These are phyloP conservation scores for Xanthoconium separans DNA, from an alignment of 1,284 basidiomycete genomes.

Conservation along the genomic window DNA sequence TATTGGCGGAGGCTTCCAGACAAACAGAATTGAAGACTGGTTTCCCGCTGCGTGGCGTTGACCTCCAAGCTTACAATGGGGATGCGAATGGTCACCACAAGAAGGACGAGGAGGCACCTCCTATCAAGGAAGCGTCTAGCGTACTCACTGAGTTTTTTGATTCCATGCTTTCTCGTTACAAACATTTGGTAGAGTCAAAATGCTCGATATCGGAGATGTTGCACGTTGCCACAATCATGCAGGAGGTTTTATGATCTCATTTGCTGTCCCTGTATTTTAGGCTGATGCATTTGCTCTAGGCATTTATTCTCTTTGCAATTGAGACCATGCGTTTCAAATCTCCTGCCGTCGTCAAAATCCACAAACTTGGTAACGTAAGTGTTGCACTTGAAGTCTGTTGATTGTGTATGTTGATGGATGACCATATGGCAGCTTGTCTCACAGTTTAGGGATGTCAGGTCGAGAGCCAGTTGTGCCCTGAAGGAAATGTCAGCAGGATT, in stretches of 20 bases:
- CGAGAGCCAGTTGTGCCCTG: slow-evolving; percentile 49
- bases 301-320: slow-evolving; percentile 61
- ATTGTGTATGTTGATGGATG: neutral
- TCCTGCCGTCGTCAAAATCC: slow-evolving; percentile 61
- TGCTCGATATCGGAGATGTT: slow-evolving; percentile 50
- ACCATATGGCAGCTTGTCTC: slow-evolving; percentile 53
- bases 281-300: slow-evolving; percentile 40
- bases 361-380: slow-evolving; percentile 66
- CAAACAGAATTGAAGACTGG: slow-evolving; percentile 68
- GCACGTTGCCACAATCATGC: slow-evolving; percentile 67
- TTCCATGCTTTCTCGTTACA: slow-evolving; percentile 52
- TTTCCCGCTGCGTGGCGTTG: slow-evolving; percentile 61
- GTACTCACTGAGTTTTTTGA: slow-evolving; percentile 60
- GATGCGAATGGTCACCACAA: slow-evolving; percentile 52
- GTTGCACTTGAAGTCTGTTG: neutral
- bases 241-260: slow-evolving; percentile 54
- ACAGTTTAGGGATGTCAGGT: slow-evolving; percentile 61
- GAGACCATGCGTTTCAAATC: slow-evolving; percentile 72
- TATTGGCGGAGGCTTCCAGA: slow-evolving; percentile 71
- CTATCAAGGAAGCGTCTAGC: slow-evolving; percentile 58
- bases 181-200: slow-evolving; percentile 38
- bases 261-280: neutral
- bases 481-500: slow-evolving; percentile 57
- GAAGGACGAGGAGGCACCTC: slow-evolving; percentile 68
- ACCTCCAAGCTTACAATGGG: slow-evolving; percentile 46